phyloP scores from a whole-genome alignment of 345 rosid genomes.

The Trapa incisa region DNA sequence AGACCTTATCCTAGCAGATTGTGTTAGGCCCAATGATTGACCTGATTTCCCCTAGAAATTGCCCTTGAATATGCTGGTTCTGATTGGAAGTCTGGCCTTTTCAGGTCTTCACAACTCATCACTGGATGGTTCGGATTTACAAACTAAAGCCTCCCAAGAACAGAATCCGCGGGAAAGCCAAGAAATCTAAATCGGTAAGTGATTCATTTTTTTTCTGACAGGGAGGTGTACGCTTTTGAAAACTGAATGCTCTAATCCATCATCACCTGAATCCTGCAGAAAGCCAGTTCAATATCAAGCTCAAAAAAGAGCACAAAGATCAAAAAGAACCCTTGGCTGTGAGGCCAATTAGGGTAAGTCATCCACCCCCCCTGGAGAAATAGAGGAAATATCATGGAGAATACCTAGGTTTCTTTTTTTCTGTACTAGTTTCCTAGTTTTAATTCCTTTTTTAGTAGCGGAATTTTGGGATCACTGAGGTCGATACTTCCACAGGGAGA shows the following conservation, averaged over 20 bases:
- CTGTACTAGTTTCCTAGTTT: no score
- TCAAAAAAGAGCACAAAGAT: slow-evolving; percentile 30
- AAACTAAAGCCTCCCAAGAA: slow-evolving; percentile 73
- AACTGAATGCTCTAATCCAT: neutral
- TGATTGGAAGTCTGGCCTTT: neutral
- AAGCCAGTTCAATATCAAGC: slow-evolving; percentile 31
- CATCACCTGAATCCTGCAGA: slow-evolving; percentile 24
- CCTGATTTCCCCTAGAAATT: neutral
- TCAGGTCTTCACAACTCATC: slow-evolving; percentile 95
- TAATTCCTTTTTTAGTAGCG: no score
- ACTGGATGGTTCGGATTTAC: slow-evolving; percentile 98
- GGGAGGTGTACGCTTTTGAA: neutral
- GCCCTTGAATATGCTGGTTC: neutral
- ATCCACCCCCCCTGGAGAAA: no score
- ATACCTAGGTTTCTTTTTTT: no score
- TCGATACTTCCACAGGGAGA: no score
- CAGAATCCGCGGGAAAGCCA: slow-evolving; percentile 65
- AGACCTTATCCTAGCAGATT: neutral
- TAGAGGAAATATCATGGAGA: no score
- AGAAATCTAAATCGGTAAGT: slow-evolving; percentile 63
- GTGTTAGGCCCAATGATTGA: neutral
- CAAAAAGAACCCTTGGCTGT: slow-evolving; percentile 72
- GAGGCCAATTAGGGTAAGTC: no score
- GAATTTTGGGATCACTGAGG: no score
- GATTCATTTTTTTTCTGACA: neutral